Percentiles rank a stretch among this genome's conserved stretches.
These are phyloP conservation scores for Biscogniauxia marginata DNA, from an alignment of 2,329 filamentous ascomycete genomes.

Conservation along the genomic window DNA sequence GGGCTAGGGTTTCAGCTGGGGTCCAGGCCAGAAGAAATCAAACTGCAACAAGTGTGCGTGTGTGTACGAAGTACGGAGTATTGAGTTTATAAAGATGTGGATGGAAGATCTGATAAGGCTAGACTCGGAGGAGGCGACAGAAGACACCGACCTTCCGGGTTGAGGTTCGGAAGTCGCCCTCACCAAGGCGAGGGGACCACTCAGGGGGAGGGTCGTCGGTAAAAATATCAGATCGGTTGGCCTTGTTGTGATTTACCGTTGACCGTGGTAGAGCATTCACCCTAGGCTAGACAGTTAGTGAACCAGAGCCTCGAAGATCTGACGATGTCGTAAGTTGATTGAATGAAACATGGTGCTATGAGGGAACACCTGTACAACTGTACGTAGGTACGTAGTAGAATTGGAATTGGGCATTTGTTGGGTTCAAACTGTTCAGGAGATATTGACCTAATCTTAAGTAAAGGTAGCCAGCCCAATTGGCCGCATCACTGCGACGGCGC, in stretches of 20 bases:
- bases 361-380: too few species aligned
- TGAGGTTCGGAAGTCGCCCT: constrained; percentile 3
- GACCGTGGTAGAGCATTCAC: not conserved
- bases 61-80: not conserved
- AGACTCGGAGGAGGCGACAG: constrained; percentile 6
- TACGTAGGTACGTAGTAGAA: too few species aligned
- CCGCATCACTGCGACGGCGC: too few species aligned
- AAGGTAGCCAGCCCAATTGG: not conserved
- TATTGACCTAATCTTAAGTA: not conserved
- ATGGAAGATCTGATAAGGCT: constrained; percentile 3
- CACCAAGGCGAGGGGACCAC: not conserved
- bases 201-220: not conserved
- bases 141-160: constrained; percentile 16
- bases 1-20: constrained; percentile 20
- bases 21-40: not conserved
- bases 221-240: not conserved
- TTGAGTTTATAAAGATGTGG: constrained; percentile 3
- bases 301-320: not conserved
- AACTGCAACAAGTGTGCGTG: not conserved
- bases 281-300: not conserved
- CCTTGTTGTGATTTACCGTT: not conserved
- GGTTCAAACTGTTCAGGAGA: not conserved
- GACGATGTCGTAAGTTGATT: not conserved
- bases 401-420: not conserved
- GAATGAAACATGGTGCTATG: not conserved